phyloP scores from a whole-genome alignment of 2,329 filamentous ascomycete genomes.

The Blastomyces parvus region DNA sequence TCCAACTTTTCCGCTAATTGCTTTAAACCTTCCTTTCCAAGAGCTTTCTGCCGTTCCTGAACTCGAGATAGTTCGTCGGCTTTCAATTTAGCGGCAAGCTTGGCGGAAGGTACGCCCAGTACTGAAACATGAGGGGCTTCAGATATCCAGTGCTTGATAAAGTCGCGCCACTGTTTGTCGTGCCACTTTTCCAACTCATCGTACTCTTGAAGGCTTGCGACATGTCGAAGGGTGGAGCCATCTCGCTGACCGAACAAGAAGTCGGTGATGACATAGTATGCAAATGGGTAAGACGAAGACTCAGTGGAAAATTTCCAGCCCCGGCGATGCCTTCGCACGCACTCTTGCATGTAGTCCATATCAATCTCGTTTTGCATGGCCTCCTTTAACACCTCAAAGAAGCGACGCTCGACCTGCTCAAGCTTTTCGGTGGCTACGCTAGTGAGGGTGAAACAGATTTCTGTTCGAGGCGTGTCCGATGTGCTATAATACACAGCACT shows the following conservation, averaged over 20 bases:
- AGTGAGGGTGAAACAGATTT: slow-evolving; percentile 78
- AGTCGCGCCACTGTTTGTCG: slow-evolving; percentile 73
- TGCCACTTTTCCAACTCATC: slow-evolving; percentile 69
- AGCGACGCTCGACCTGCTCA: slow-evolving; percentile 69
- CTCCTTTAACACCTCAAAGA: slow-evolving; percentile 74
- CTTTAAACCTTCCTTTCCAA: slow-evolving; percentile 74
- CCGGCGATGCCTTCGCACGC: slow-evolving; percentile 68
- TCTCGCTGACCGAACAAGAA: slow-evolving; percentile 83
- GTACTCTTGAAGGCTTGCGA: slow-evolving; percentile 46
- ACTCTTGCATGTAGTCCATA: slow-evolving; percentile 82
- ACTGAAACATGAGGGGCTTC: slow-evolving; percentile 82
- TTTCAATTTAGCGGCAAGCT: slow-evolving; percentile 72
- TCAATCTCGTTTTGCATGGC: slow-evolving; percentile 70
- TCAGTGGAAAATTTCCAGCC: slow-evolving; percentile 79
- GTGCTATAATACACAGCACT: slow-evolving; percentile 74
- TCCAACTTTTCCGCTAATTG: slow-evolving; percentile 67
- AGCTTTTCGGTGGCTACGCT: slow-evolving; percentile 83
- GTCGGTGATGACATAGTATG: slow-evolving; percentile 77
- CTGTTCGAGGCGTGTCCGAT: slow-evolving; percentile 68
- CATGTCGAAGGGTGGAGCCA: slow-evolving; percentile 60
- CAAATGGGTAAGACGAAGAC: slow-evolving; percentile 68
- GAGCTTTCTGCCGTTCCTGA: slow-evolving; percentile 63
- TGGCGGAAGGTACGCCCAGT: slow-evolving; percentile 73
- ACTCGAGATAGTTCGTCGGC: slow-evolving; percentile 69
- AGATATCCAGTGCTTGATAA: slow-evolving; percentile 72